These are phyloP conservation scores for Dendrobium huoshanense DNA, from an alignment of 106 monocot genomes.

Conservation along the genomic window DNA sequence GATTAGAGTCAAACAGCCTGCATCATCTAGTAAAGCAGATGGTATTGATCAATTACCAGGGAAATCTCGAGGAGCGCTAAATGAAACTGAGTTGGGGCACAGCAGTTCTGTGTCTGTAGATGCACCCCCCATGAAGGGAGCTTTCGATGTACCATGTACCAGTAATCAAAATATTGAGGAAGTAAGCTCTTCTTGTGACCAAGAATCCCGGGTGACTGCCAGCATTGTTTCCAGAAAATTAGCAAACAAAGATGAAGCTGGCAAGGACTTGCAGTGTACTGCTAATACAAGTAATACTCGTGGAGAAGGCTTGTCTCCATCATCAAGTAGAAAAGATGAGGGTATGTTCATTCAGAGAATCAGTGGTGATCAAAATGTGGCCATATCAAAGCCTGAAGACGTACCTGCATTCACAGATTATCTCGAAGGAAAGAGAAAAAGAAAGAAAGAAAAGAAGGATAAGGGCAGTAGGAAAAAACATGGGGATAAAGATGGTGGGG, in stretches of 20 bases:
- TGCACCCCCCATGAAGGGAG: conserved; percentile 60
- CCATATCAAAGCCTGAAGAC: background rate
- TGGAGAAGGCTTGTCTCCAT: conserved; percentile 24
- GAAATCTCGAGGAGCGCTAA: conserved; percentile 30
- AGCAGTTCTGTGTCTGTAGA: conserved; percentile 91
- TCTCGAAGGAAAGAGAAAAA: conserved; percentile 28
- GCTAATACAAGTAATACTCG: conserved; percentile 47
- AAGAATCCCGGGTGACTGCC: conserved; percentile 45
- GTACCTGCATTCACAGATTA: conserved; percentile 2
- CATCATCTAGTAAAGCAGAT: conserved; percentile 54
- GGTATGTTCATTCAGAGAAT: conserved; percentile 2
- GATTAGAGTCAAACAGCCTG: conserved; percentile 63
- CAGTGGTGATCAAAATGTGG: conserved; percentile 1
- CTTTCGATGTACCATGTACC: conserved; percentile 26
- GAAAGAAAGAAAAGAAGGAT: conserved; percentile 52
- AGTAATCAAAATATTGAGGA: conserved; percentile 58
- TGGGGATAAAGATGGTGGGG: conserved; percentile 17
- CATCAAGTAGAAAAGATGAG: conserved; percentile 11
- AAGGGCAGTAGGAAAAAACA: conserved; percentile 47
- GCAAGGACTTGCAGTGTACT: conserved; percentile 74
- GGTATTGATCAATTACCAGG: conserved; percentile 31
- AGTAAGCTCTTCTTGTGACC: conserved; percentile 44
- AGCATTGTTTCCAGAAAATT: conserved; percentile 71
- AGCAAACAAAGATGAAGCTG: conserved; percentile 29
- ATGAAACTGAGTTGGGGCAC: conserved; percentile 59